Evolutionary conservation across 2,329 filamentous ascomycete genomes (phyloP).

Genomic region (Leptographium lundbergii): DNA sequence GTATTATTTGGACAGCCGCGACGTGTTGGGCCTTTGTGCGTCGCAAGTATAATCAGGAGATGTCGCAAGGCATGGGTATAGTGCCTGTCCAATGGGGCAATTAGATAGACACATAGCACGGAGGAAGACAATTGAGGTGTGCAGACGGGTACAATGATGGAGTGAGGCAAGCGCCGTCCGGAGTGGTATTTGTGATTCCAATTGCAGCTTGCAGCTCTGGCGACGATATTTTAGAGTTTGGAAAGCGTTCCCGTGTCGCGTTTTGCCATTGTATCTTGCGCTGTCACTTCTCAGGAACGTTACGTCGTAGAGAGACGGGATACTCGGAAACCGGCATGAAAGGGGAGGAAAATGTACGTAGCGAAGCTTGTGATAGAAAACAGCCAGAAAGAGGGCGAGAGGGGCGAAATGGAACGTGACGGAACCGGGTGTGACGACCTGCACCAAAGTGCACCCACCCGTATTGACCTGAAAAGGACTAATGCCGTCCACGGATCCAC

Average conservation of each 20-base stretch:
- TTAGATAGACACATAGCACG: too few species aligned
- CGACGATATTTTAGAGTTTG: background rate
- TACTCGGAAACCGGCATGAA: background rate
- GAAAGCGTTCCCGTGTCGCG: background rate
- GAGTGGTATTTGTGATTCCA: conserved; percentile 4
- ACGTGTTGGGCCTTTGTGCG: background rate
- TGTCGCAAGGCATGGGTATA: background rate
- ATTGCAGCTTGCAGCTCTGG: background rate
- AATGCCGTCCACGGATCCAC: background rate
- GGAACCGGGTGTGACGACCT: background rate
- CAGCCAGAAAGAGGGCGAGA: background rate
- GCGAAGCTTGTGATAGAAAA: background rate
- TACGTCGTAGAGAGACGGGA: background rate
- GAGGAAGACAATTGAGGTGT: background rate
- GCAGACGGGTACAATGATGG: background rate
- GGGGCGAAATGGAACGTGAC: background rate
- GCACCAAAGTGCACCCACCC: background rate
- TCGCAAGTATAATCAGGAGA: background rate
- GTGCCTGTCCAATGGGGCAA: background rate
- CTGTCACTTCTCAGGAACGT: background rate
- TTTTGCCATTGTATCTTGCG: background rate
- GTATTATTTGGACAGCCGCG: background rate
- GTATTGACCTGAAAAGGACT: background rate
- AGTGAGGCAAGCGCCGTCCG: conserved; percentile 4
- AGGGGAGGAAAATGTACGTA: background rate